These are phyloP conservation scores for Inosperma sp. DNA, from an alignment of 768 basidiomycete genomes.

Conservation along the genomic window DNA sequence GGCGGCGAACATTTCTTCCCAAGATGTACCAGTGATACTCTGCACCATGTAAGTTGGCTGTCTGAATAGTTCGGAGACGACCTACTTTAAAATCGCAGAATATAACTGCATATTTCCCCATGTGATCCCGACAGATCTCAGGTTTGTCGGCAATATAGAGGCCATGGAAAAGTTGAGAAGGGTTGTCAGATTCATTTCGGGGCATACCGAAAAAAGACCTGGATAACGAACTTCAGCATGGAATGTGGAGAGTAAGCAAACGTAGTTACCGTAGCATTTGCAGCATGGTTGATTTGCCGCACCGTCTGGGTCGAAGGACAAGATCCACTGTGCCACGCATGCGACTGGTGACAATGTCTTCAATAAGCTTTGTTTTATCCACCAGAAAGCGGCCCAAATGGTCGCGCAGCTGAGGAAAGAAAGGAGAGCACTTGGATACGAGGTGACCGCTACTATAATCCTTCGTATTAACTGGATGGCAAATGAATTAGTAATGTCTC, in stretches of 20 bases:
- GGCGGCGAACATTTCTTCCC: neutral
- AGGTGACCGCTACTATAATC: constrained; percentile 3
- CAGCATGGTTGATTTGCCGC: constrained; percentile 2
- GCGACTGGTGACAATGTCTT: neutral
- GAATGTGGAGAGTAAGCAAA: constrained; percentile 1
- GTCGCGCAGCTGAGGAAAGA: constrained; percentile 1
- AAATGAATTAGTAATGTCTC: neutral
- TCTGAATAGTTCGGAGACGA: neutral
- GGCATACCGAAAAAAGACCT: neutral
- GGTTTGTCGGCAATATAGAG: constrained; percentile 2
- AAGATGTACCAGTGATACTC: neutral
- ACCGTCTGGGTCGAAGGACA: constrained; percentile 2
- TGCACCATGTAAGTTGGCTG: neutral
- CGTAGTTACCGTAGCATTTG: neutral
- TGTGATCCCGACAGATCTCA: neutral
- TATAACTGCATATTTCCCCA: constrained; percentile 1
- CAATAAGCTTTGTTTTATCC: constrained; percentile 5
- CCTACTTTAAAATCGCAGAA: neutral
- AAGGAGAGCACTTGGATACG: neutral
- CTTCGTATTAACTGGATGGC: constrained; percentile 2
- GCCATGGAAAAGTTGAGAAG: neutral
- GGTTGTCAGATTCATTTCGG: neutral
- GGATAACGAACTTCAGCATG: neutral
- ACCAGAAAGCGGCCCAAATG: constrained; percentile 6
- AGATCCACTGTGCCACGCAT: neutral